Evolutionary conservation across 345 rosid genomes (phyloP), one percentile per base, ranked within the genome.

Genomic region (Adansonia digitata): DNA sequence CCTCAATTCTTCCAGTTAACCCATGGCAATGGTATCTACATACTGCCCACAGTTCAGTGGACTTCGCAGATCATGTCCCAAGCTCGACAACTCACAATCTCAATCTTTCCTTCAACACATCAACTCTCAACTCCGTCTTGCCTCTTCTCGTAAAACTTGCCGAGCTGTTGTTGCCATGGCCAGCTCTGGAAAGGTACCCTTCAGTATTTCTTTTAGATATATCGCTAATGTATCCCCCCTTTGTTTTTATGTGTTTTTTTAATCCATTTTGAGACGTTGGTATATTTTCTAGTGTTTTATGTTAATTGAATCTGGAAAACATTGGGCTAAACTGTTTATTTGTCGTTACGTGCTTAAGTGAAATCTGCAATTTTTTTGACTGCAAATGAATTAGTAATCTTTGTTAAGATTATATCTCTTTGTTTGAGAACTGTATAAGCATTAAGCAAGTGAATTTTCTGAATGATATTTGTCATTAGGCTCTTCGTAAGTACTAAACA

Each of bases 121-220:
- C 70, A 78, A 74, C 76, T 80, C 87, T 26, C 85, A 88, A 46
- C 73, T 83, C 80, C 89, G 89, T 62, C 79, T 86, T 73, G 74
- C 82, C 53, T 77, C 92, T 69, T 73, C 92, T 61, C 85, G 84
- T 20, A 91, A 84, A 31, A 86, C 91, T 72, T 83, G 82, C 35
- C 78, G 88, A 74, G 81, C 85, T 52, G 91, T 89, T 71, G 85
- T 89, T 45, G 89, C 97, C 73, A 95, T 93, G 97, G 97, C 99
- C 42, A 92, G 98, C 78, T 84, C 93, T 69, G 98, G 98, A 84
- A 93, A 87, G 90, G 99, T 91, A 73, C 34, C 18, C 66, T 34
- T 69, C 10, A 15, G 1, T 6, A 9, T 51, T 22, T 5, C 18
- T 74, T 20, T 59, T 34, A 70, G 61, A 70, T 70, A 18, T 10